Conservation (phyloP, 805 yeast genomes). For the Kurtzmaniella cleridarum region DNA sequence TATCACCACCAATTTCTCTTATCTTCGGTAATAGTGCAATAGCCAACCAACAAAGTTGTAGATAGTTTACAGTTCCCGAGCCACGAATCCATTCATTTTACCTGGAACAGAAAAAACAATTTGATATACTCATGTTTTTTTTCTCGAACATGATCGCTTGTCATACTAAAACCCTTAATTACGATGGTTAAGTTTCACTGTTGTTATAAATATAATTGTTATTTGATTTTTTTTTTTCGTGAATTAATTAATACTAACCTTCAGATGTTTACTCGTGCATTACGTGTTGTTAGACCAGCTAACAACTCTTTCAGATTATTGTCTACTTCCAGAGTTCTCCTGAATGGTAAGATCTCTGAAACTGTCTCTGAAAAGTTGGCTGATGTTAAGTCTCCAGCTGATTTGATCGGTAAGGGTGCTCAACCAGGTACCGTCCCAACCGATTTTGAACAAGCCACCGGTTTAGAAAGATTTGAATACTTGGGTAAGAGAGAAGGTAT, state of each 20-base stretch:
- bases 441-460: constrained; percentile 94
- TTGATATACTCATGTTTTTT: no score
- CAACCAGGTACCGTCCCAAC: constrained; percentile 80
- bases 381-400: constrained; percentile 71
- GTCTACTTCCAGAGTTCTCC: constrained; percentile 26
- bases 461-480: constrained; percentile 93
- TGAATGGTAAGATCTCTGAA: constrained; percentile 30
- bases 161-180: no score
- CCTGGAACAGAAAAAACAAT: no score
- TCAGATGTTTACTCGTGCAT: constrained; percentile 32
- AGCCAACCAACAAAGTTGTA: no score
- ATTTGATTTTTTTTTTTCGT: no score
- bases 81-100: no score
- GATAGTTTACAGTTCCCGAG: no score
- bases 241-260: not conserved
- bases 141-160: no score
- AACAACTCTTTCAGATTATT: constrained; percentile 27
- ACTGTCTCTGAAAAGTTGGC: constrained; percentile 64
- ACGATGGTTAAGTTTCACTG: no score
- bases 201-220: no score
- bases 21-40: no score
- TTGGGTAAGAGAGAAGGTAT: constrained; percentile 94
- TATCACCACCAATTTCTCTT: no score
- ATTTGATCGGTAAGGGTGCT: constrained; percentile 89
- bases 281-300: constrained; percentile 27